These are phyloP conservation scores for Aechmea fasciata DNA, from an alignment of 176 grass and related monocot genomes.

Conservation along the genomic window DNA sequence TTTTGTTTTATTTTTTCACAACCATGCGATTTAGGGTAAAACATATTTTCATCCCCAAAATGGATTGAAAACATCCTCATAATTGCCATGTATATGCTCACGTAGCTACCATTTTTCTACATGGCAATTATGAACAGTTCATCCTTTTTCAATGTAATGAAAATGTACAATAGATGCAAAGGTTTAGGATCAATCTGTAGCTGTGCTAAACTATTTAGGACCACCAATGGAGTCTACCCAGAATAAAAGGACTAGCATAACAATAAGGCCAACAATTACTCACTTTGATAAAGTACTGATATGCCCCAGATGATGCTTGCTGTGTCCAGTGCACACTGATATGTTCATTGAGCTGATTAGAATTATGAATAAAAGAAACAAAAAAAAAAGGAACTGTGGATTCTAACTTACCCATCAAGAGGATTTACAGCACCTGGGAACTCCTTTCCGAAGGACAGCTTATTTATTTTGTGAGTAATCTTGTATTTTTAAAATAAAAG, in stretches of 20 bases:
- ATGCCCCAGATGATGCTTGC: constrained; percentile 60
- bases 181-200: not conserved
- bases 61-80: no score
- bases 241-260: not conserved
- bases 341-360: constrained; percentile 21
- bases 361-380: not conserved
- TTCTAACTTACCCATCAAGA: constrained; percentile 65
- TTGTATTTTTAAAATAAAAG: constrained; percentile 24
- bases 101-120: no score
- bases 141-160: no score
- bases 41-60: no score
- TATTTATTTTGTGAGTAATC: constrained; percentile 95
- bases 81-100: no score
- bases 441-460: constrained; percentile 80
- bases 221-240: not conserved
- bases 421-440: constrained; percentile 92
- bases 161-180: no score
- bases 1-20: no score
- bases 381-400: not conserved
- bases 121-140: no score
- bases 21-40: no score
- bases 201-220: no score
- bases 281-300: constrained; percentile 97
- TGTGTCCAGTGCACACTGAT: constrained; percentile 77
- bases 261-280: constrained; percentile 22